phyloP scores from a whole-genome alignment of 495 filamentous ascomycete species.

The Aspergillus mulundensis region DNA sequence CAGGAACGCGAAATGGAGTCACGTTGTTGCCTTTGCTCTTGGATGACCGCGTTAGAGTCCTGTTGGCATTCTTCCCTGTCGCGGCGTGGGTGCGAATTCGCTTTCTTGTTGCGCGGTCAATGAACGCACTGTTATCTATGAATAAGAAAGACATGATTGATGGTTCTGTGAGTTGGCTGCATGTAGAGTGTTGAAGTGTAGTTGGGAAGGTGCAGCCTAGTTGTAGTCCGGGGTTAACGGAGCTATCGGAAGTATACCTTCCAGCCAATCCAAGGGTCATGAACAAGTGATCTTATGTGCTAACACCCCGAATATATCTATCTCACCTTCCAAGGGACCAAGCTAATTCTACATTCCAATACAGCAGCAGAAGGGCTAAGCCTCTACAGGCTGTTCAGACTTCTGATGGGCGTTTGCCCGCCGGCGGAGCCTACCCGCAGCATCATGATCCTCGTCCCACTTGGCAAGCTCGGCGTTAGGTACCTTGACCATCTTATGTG shows the following conservation, averaged over 20 bases:
- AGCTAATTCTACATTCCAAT: no score
- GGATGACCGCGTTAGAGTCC: neutral
- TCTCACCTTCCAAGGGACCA: no score
- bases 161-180: neutral
- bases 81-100: constrained; percentile 2
- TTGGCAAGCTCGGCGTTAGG: constrained; percentile 40
- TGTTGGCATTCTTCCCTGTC: constrained; percentile 3
- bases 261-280: no score
- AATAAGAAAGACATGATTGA: constrained; percentile 1
- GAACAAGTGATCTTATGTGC: no score
- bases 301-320: no score
- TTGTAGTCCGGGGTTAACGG: constrained; percentile 3
- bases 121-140: neutral
- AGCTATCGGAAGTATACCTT: neutral
- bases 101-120: neutral
- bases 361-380: no score
- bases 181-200: neutral
- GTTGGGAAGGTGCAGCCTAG: neutral
- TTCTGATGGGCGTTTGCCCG: neutral
- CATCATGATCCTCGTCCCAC: constrained; percentile 58
- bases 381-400: neutral
- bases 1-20: neutral
- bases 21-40: neutral
- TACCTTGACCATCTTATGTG: constrained; percentile 54
- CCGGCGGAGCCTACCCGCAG: constrained; percentile 30